These are phyloP conservation scores for Serendipita vermifera DNA, from an alignment of 768 basidiomycete species.

Conservation along the genomic window DNA sequence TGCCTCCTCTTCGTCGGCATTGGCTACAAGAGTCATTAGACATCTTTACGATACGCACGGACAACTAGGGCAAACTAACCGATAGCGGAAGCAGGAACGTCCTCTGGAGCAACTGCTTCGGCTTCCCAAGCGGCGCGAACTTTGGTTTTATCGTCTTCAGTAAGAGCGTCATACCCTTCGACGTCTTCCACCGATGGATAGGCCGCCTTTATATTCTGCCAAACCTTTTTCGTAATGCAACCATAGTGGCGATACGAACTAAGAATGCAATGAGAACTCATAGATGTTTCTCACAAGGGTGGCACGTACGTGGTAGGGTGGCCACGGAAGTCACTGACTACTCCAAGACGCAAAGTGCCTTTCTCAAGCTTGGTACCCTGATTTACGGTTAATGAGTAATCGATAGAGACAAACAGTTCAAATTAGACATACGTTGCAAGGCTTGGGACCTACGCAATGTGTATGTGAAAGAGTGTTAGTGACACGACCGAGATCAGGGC, in stretches of 20 bases:
- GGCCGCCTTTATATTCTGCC: conserved; percentile 55
- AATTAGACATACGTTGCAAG: conserved; percentile 44
- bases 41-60: conserved; percentile 13
- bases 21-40: conserved; percentile 23
- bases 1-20: conserved; percentile 28
- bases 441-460: conserved; percentile 50
- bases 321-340: conserved; percentile 60
- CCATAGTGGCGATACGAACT: conserved; percentile 90
- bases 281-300: neutral
- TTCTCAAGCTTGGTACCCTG: conserved; percentile 46
- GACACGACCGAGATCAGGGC: neutral
- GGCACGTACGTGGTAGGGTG: conserved; percentile 48
- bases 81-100: conserved; percentile 58
- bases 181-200: conserved; percentile 51
- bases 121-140: conserved; percentile 60
- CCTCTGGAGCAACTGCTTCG: conserved; percentile 69
- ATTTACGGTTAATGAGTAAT: conserved; percentile 7
- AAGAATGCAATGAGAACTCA: neutral
- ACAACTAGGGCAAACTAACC: conserved; percentile 14
- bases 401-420: neutral
- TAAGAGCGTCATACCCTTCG: conserved; percentile 74
- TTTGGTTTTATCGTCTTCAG: conserved; percentile 53
- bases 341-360: conserved; percentile 59
- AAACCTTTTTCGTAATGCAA: conserved; percentile 56
- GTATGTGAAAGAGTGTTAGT: conserved; percentile 16